Evolutionary conservation across 108 stramenopile genomes (phyloP), one percentile per base, ranked within the genome.

Genomic region (Discostella pseudostelligera): DNA sequence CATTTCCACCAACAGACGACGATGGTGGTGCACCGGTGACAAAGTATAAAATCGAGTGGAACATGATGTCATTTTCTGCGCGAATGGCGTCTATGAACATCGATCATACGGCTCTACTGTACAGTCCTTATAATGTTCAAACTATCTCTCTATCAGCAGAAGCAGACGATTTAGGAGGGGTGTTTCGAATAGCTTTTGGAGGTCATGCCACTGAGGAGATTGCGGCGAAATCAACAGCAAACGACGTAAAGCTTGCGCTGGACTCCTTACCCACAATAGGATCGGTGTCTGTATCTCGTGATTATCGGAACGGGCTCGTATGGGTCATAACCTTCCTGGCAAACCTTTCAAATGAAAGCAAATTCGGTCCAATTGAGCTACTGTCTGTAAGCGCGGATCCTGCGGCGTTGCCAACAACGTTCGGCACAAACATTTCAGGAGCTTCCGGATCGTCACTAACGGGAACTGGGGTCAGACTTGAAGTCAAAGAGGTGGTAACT

Each of bases 41-140:
- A 22, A 59, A 66, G 11, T 91, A 83, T 56, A 68, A 67, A 46
- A 51, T 91, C 28, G 80, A 85, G 57, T 85, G 78, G 71, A 83
- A 88, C 70, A 39, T 69, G 1, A 50, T 63, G 37, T 47, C 67
- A 8, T 87, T 81, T 53, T 53, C 51, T 43, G 49, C 76, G 8
- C 82, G 79, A 37, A 63, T 70, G 48, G 20, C 48, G 11, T 59
- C 61, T 16, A 36, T 36, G 9, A 65, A 55, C 42, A 16, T 49
- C 16, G 71, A 66, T 37, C 8, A 25, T 11, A 42, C 39, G 20
- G 4, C 56, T 22, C 21, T 59, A 20, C 56, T 79, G n/a, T 67
- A 64, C 47, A 76, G 72, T 8, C 54, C 43, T 12, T 28, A 84
- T 16, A 81, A 81, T 28, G 48, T 90, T 13, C 76, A 76, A 70